Base-by-base conservation (phyloP, 176 grass and related monocot species). In the Dendrocalamus sinicus region DNA sequence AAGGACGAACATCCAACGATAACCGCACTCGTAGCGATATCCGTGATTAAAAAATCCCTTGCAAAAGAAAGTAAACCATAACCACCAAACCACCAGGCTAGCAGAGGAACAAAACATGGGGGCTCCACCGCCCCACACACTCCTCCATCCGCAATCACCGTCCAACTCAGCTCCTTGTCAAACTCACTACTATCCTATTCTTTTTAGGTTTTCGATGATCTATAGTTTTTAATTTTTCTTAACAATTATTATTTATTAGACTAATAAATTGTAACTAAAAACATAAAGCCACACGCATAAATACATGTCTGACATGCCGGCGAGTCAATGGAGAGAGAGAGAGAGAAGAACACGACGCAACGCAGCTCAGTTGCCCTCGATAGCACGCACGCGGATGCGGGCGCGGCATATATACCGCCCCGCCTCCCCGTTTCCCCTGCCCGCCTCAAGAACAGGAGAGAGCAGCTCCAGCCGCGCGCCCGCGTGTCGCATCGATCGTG, bases 101-200 rank as follows among this genome's bases (percentile, higher is more conserved):
- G 32, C 32, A 4, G 32, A 30, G 63, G 3, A 54, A 30, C 37
- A 67, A 44, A 66, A 83, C 66, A 79, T 52, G 71, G 11, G 70
- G 88, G 88, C 83, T 81, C 88, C 77, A 88, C 66, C 77, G 67
- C 74, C 81, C 67, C 74, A 45, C 67, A 30, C 61, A 7, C 61
- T 28, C 80, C 35, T 80, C 48, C 79, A 20, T 26, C 40, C 69
- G 81, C 69, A 89, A 67, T 83, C 52, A 70, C 87, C 41, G 39
- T 67, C 79, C 70, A 48, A 66, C 77, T 52, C 51, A 19, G 17
- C 57, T 48, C 37, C 43, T 48, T 61, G 67, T 74, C 84, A 86
- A 83, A 43, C 67, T 72, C 59, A 12, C 46, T 30, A 59, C 4
- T 0, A 4, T 5, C 0, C 37, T 39, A 2, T 39, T 39, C 37